Evolutionary conservation across 208 protist genomes (phyloP).

Genomic region (Tritrichomonas foetus): DNA sequence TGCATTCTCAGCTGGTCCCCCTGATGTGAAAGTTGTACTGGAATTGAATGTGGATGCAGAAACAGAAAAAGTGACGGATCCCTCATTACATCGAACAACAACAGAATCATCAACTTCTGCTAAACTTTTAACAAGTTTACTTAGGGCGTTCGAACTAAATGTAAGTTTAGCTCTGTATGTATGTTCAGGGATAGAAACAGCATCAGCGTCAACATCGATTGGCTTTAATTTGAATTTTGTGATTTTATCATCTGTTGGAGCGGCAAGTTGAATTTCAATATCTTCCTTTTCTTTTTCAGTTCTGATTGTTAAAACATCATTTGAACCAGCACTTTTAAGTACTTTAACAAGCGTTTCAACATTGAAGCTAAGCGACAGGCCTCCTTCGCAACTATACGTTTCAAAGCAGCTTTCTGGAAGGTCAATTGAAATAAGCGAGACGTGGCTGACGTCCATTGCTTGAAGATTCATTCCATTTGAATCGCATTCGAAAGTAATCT

Average conservation of each 20-base stretch:
- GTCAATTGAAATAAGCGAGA: neutral
- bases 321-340: neutral
- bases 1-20: neutral
- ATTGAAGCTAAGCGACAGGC: neutral
- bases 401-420: neutral
- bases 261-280: neutral
- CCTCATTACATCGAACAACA: neutral
- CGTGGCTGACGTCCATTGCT: conserved; percentile 19
- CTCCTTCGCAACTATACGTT: neutral
- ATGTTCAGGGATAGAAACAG: conserved; percentile 12
- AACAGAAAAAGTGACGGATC: neutral
- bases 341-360: conserved; percentile 7
- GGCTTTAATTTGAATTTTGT: neutral
- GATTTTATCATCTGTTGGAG: neutral
- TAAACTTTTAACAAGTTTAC: neutral
- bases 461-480: conserved; percentile 20
- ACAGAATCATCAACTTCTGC: conserved; percentile 23
- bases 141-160: neutral
- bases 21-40: neutral
- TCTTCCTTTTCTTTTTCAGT: neutral
- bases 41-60: neutral
- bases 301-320: neutral
- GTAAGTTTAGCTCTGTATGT: neutral
- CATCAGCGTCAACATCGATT: neutral
- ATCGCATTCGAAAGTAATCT: neutral